These are phyloP conservation scores for Ophiostoma tasmaniense DNA, from an alignment of 2,329 filamentous ascomycete species.

Conservation along the genomic window DNA sequence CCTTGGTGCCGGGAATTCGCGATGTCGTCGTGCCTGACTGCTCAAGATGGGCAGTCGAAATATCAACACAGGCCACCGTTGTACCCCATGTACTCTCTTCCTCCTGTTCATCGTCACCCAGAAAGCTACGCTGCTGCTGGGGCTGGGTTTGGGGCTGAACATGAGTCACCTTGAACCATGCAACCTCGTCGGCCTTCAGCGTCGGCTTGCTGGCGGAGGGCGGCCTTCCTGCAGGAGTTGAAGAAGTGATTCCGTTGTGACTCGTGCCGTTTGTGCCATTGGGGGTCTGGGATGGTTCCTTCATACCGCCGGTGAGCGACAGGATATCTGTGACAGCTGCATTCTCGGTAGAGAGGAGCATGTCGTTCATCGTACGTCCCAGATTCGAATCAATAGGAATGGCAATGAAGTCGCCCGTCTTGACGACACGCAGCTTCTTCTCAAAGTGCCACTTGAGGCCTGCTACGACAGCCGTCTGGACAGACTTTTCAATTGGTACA, in stretches of 20 bases:
- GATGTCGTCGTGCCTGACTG: slow-evolving; percentile 83
- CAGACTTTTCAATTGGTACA: slow-evolving; percentile 71
- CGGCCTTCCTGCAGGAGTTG: neutral
- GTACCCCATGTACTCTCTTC: slow-evolving; percentile 67
- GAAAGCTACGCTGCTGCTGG: slow-evolving; percentile 24
- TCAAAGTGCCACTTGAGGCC: slow-evolving; percentile 87
- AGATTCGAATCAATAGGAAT: slow-evolving; percentile 82
- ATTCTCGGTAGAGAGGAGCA: slow-evolving; percentile 46
- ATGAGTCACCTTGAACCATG: slow-evolving; percentile 87
- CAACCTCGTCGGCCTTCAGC: slow-evolving; percentile 52
- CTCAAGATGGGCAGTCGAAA: slow-evolving; percentile 77
- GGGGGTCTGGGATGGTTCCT: neutral
- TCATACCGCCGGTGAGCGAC: slow-evolving; percentile 38
- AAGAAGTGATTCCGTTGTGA: slow-evolving; percentile 16
- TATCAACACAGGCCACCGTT: slow-evolving; percentile 77
- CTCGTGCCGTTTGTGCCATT: neutral
- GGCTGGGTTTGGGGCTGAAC: slow-evolving; percentile 46
- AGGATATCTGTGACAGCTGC: slow-evolving; percentile 64
- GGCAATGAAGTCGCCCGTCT: slow-evolving; percentile 78
- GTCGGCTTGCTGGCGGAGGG: neutral
- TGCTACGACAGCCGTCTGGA: slow-evolving; percentile 79
- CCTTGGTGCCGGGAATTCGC: slow-evolving; percentile 65
- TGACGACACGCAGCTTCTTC: slow-evolving; percentile 69
- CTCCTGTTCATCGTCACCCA: slow-evolving; percentile 45
- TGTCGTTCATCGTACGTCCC: slow-evolving; percentile 71